Base-by-base conservation (phyloP, 257 asterid genomes). In the Solanum ossicruentum region DNA sequence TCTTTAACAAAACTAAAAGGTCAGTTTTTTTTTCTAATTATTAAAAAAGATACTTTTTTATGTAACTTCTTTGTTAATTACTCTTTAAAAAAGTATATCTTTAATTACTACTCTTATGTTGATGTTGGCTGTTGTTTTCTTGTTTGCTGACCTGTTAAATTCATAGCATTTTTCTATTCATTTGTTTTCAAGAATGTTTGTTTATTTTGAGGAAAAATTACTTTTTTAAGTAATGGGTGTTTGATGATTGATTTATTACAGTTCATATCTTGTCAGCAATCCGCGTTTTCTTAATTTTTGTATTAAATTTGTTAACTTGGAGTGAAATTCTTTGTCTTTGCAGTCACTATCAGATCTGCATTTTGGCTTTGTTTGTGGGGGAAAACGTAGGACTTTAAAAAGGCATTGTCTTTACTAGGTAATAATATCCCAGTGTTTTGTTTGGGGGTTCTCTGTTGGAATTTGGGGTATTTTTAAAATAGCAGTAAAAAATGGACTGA, bases 211-310 rank as follows among this genome's bases (percentile, higher is more conserved):
- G 8, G 17, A 1, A 7, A 73, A 73, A 7, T 0, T 0, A 73
- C 12, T 32, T 43, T 32, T 32, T 83, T 12, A 71, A 69, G 69
- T 81, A 82, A 55, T 83, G 54, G 86, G 71, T 60, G 28, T 61
- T 85, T 70, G 78, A 82, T 84, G 71, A 85, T 80, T 87, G 82
- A 80, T 43, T 56, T 26, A 57, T 89, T 88, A 85, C 90, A 87
- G 89, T 89, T 92, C 95, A 92, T 87, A 77, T 88, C 83, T 86
- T 87, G 93, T 92, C 98, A 92, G 89, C 91, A 92, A 91, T 86
- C 92, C 95, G 96, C 91, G 98, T 93, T 89, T 86, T 79, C 80
- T 83, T 51, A 15, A 82, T 80, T 51, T 84, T 43, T 47, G 63
- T 45, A 41, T 51, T 79, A 47, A 83, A 26, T 23, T 43, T 82